phyloP scores from a whole-genome alignment of 371 early-diverging fungal genomes.

The Mucor indicus region DNA sequence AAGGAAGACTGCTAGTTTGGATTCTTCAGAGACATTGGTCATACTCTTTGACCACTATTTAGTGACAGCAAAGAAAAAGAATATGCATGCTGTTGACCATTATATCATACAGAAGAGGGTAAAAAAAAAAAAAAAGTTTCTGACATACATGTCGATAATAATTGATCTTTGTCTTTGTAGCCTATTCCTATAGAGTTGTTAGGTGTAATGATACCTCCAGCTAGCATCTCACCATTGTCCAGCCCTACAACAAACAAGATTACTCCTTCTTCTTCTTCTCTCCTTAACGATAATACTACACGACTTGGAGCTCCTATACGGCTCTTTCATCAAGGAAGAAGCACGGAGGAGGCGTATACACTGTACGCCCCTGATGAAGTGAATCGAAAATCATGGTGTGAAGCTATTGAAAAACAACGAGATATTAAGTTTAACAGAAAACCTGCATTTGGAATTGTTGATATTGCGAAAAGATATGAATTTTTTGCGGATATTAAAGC shows the following conservation, averaged over 20 bases:
- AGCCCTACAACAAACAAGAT: neutral
- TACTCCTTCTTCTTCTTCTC: neutral
- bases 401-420: slow-evolving; percentile 74
- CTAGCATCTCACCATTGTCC: neutral
- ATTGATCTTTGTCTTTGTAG: slow-evolving; percentile 27
- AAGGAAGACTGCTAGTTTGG: slow-evolving; percentile 51
- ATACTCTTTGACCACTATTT: slow-evolving; percentile 45
- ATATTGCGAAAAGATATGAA: slow-evolving; percentile 25
- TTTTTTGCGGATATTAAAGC: slow-evolving; percentile 29
- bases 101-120: slow-evolving; percentile 33
- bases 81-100: slow-evolving; percentile 21
- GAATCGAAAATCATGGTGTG: slow-evolving; percentile 78
- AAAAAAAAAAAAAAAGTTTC: too few relatives aligned
- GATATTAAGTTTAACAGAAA: slow-evolving; percentile 48
- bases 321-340: slow-evolving; percentile 75
- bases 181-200: slow-evolving; percentile 81
- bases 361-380: slow-evolving; percentile 72
- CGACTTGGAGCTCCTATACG: slow-evolving; percentile 60
- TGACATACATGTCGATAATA: slow-evolving; percentile 31
- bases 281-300: neutral
- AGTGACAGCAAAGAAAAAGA: slow-evolving; percentile 36
- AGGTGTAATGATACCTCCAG: slow-evolving; percentile 52
- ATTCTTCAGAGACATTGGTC: slow-evolving; percentile 58
- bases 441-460: slow-evolving; percentile 58
- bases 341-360: slow-evolving; percentile 51